Conservation (phyloP, 1,139 yeast species). For the Taphrina sp. region DNA sequence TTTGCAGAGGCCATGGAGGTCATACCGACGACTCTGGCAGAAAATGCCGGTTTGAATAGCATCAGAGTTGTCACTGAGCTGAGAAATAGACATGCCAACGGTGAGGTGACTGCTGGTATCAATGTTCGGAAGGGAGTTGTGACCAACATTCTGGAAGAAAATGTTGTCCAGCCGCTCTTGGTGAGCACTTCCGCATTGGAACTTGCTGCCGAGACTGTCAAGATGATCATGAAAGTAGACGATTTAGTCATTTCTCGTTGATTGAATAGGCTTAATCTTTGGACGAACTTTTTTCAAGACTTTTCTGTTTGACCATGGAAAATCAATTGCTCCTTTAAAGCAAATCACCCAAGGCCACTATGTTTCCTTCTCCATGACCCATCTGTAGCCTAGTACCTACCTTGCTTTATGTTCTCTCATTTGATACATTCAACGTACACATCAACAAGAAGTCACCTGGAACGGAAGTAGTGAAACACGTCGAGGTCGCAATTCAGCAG, state of each 20-base stretch:
- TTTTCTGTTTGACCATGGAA: no score
- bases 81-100: constrained; percentile 85
- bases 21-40: constrained; percentile 95
- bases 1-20: constrained; percentile 95
- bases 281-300: no score
- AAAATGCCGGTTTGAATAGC: constrained; percentile 94
- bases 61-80: constrained; percentile 93
- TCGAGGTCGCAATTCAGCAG: no score
- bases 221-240: constrained; percentile 91
- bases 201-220: constrained; percentile 93
- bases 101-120: constrained; percentile 92
- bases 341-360: no score
- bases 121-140: constrained; percentile 93
- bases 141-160: constrained; percentile 86
- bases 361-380: no score
- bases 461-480: no score
- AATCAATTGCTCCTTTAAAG: no score
- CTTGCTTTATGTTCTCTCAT: no score
- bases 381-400: no score
- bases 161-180: constrained; percentile 92
- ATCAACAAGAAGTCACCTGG: no score
- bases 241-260: constrained; percentile 83
- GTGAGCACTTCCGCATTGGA: constrained; percentile 92
- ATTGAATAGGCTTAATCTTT: no score
- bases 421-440: no score